Evolutionary conservation across 306 rosid genomes (phyloP), one percentile per base, ranked within the genome.

Genomic region (Crotalaria pallida): DNA sequence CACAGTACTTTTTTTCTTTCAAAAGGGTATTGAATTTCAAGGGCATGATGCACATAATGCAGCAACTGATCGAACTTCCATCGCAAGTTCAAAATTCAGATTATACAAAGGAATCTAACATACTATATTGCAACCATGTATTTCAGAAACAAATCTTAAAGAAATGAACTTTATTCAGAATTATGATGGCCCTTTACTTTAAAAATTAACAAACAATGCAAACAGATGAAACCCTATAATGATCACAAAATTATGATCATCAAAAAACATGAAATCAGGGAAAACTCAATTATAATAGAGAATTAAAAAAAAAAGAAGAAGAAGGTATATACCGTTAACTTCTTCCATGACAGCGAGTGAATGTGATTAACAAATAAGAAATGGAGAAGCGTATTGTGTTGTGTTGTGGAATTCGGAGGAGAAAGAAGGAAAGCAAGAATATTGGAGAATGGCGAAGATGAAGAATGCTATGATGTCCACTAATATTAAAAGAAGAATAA

Each of bases 301-400:
- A 29, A 29, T 29, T n/a, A n/a, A n/a, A n/a, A n/a, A n/a, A n/a
- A n/a, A 4, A 58, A 0, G 5, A 24, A 19, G 65, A 68, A 56
- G 0, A 65, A 6, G 55, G 58, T 31, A n/a, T 3, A 45, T 71
- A 84, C 85, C 83, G 16, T 74, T 74, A 80, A 80, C 71, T 80
- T 84, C 79, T 55, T 73, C 88, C 85, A 84, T 80, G 40, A n/a
- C 10, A 69, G 51, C n/a, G n/a, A 29, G 72, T 76, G 0, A 65
- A 77, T 65, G 72, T 10, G 51, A 65, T 34, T 40, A 34, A 57
- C 31, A 79, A 53, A 3, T 19, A 67, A 24, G 61, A 27, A 58
- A 56, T 44, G 7, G 3, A 34, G 7, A 55, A 36, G n/a, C 4
- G n/a, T 19, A 15, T 57, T 15, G 34, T 29, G 34, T 29, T 29